Base-by-base conservation (phyloP, 768 basidiomycete species). In the Leccinellum albellum region DNA sequence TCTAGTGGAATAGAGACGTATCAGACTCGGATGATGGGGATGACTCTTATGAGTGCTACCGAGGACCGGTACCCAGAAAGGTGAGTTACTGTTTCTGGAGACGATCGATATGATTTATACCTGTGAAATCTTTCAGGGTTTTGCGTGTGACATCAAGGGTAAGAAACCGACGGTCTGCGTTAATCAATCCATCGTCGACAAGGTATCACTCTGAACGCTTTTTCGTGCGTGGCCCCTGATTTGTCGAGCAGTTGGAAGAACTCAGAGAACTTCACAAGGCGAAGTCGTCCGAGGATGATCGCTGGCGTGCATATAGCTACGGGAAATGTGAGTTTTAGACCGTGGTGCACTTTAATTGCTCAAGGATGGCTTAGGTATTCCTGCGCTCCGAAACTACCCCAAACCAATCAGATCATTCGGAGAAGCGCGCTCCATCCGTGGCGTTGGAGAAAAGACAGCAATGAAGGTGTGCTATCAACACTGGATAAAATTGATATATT, bases 111-210 rank as follows among this genome's bases (percentile, higher is more conserved):
- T 37, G 10, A 54, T 20, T 8, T 24, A n/a, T 33, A n/a, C n/a
- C 6, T 24, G 17, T 42, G 37, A 13, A 14, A 3, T 47, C 33
- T 21, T 29, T 20, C 23, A 89, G 86, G 83, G 82, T n/a, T 91
- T 82, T 71, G 73, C 82, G 14, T 88, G 87, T 65, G 88, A 91
- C 60, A 72, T 72, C 15, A 81, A 79, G 61, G 74, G 75, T 26
- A 64, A 57, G 1, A 70, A 66, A 46, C 47, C 65, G 55, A 62
- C 58, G 1, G 65, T 66, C 4, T 84, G 82, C 56, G 75, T 76
- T 3, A 93, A 93, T 65, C 86, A 91, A 67, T 82, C 86, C 62
- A 80, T 93, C 48, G 78, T 90, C 31, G 85, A 87, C 64, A 89
- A 89, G 78, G 89, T 84, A 60, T 24, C 66, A 14, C 14, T 49